Evolutionary conservation across 257 asterid species (phyloP).

Genomic region (Nyctanthes arbortristis): DNA sequence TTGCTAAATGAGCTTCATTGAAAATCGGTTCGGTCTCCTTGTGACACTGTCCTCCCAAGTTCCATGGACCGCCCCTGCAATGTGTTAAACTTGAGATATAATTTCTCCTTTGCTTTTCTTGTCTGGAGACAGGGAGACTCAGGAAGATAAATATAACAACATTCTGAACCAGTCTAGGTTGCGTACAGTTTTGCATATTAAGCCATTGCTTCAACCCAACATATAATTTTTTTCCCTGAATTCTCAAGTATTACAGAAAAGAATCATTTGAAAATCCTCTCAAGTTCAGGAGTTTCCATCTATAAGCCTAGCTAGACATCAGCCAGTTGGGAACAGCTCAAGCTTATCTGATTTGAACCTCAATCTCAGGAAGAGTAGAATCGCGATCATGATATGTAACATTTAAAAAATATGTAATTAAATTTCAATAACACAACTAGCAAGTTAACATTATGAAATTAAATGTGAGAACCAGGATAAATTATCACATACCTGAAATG

Average conservation of each 20-base stretch:
- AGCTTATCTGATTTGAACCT: background rate
- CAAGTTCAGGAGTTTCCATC: background rate
- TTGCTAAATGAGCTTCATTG: slow-evolving; percentile 49
- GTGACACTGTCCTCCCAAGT: slow-evolving; percentile 87
- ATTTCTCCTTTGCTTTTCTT: background rate
- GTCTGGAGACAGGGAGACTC: background rate
- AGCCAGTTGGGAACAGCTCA: background rate
- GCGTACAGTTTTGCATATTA: too few species aligned
- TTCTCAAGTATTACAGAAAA: background rate
- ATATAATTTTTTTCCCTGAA: background rate
- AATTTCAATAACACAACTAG: background rate
- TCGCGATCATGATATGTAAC: slow-evolving; percentile 1
- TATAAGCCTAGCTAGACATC: background rate
- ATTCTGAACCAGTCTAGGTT: background rate
- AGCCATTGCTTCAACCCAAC: background rate
- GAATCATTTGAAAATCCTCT: background rate
- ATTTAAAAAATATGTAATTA: background rate
- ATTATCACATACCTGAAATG: slow-evolving; percentile 74
- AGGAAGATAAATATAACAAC: background rate
- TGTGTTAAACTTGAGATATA: background rate
- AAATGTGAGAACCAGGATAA: background rate
- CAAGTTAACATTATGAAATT: background rate
- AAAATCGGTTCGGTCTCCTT: slow-evolving; percentile 73
- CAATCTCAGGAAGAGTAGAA: background rate
- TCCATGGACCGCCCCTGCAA: slow-evolving; percentile 95